Percentiles rank a stretch among this genome's conserved stretches.
phyloP scores from a whole-genome alignment of 2,329 filamentous ascomycete species.

The Aureobasidium namibiae region DNA sequence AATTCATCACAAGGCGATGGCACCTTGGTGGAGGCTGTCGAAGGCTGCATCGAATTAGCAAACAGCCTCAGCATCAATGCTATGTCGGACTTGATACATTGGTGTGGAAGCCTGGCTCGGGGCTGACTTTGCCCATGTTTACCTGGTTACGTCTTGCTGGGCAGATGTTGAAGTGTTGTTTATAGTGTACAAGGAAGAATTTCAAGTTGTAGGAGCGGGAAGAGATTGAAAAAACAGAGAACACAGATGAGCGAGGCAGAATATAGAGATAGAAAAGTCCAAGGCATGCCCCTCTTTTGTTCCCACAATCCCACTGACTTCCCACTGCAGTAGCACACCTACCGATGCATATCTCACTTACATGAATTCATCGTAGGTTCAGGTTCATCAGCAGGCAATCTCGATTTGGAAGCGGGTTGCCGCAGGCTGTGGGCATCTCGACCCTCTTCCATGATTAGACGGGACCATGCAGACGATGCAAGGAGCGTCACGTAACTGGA shows the following conservation, averaged over 20 bases:
- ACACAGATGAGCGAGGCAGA: neutral
- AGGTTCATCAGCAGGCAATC: neutral
- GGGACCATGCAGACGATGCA: conserved; percentile 1
- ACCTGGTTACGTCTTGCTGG: neutral
- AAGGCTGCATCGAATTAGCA: neutral
- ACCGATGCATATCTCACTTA: conserved; percentile 2
- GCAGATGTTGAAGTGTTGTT: neutral
- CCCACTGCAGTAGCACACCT: conserved; percentile 1
- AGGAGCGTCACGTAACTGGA: conserved; percentile 9
- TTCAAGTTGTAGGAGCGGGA: neutral
- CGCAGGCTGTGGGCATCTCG: conserved; percentile 1
- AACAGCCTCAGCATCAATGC: neutral
- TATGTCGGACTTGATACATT: neutral
- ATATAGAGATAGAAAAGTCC: neutral
- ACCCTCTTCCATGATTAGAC: neutral
- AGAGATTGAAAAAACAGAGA: neutral
- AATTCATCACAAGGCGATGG: neutral
- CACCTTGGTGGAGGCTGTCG: conserved; percentile 5
- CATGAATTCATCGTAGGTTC: conserved; percentile 3
- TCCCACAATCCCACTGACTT: neutral
- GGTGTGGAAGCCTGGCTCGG: neutral
- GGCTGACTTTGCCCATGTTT: neutral
- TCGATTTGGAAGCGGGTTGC: conserved; percentile 6
- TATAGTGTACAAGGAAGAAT: neutral
- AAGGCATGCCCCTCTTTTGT: conserved; percentile 9